Evolutionary conservation across 345 rosid species (phyloP), one percentile per base, ranked within the genome.

Genomic region (Arabidopsis arenosa): DNA sequence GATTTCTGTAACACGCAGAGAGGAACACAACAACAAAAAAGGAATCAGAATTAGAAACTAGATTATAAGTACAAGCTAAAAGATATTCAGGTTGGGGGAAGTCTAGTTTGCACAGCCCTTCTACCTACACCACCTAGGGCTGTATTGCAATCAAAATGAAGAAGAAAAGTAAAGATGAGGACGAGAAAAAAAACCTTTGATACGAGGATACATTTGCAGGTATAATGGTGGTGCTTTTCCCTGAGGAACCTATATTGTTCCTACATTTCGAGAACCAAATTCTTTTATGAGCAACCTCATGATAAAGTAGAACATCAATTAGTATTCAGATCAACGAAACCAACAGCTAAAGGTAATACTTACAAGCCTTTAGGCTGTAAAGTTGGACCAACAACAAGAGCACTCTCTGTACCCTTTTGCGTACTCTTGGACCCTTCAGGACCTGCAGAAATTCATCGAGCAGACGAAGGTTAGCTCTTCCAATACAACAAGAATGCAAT

Each of bases 331-430:
- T 44, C 15, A 66, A 48, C 40, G 6, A 49, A 72, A 61, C 32
- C 23, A 60, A 66, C 4, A 0, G 39, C 1, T 11, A 43, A 65
- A 9, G 35, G 30, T 12, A 64, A 66, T 12, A 85, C 93, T 83
- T 73, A 89, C 94, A 33, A 69, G 73, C 84, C 86, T 71, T 84
- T 91, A 18, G 90, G 80, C 70, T 84, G 95, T 55, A 86, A 12
- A 80, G 95, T 86, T 68, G 96, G 99, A 81, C 97, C 99, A 80
- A 88, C 89, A 75, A 83, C 84, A 57, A 90, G 70, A 54, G 97
- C 87, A 81, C 77, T 95, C 74, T 85, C 92, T 39, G 82, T 87
- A 61, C 81, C 75, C 84, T 83, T 86, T 17, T 77, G 87, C n/a
- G 78, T 43, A 82, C 74, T 82, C 73, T 75, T 82, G 39, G 93